Evolutionary conservation across 1,284 basidiomycete species (phyloP).

Genomic region (Porodaedalea pini): DNA sequence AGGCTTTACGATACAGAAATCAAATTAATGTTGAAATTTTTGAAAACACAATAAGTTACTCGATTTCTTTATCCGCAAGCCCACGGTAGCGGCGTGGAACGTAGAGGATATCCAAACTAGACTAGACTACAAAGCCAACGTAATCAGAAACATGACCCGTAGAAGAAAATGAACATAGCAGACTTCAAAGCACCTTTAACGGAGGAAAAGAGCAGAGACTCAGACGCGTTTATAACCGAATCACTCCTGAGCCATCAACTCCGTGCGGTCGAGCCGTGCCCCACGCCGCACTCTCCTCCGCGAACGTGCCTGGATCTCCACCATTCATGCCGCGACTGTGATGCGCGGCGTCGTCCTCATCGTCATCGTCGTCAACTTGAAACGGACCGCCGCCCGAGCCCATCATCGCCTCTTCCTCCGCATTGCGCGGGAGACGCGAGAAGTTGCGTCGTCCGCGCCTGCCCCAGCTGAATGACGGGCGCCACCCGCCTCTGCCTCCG

Average conservation of each 20-base stretch:
- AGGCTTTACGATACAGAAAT: too few species aligned
- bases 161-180: neutral
- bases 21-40: too few species aligned
- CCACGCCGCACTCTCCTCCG: conserved; percentile 20
- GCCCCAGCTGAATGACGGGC: conserved; percentile 16
- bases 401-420: conserved; percentile 34
- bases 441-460: conserved; percentile 27
- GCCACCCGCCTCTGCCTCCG: conserved; percentile 22
- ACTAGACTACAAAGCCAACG: too few species aligned
- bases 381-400: conserved; percentile 29
- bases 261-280: conserved; percentile 23
- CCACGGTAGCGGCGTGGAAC: too few species aligned
- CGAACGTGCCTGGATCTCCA: conserved; percentile 3
- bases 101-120: too few species aligned
- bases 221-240: conserved; percentile 30
- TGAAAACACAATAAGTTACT: neutral
- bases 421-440: conserved; percentile 29
- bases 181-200: neutral
- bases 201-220: neutral
- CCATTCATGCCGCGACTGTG: neutral
- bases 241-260: conserved; percentile 32
- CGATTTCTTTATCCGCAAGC: too few species aligned
- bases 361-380: conserved; percentile 18
- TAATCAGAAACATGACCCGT: neutral
- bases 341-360: conserved; percentile 7